These are phyloP conservation scores for Actinomortierella wolfii DNA, from an alignment of 371 early-diverging fungal genomes.

Conservation along the genomic window DNA sequence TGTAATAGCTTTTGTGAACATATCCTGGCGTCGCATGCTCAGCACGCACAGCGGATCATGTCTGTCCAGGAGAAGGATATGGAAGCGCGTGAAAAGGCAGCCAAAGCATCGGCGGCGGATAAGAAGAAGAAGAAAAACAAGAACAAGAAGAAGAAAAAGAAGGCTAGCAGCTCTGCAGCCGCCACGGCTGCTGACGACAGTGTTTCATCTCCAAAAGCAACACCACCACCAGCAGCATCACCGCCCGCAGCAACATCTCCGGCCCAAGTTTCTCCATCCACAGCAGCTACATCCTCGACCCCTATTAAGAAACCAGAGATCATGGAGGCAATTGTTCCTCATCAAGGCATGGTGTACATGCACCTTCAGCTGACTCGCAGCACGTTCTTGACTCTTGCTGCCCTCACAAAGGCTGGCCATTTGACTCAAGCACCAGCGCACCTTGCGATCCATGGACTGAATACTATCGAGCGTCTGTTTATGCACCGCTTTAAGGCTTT, in stretches of 20 bases:
- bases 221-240: slow-evolving; percentile 1
- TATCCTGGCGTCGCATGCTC: slow-evolving; percentile 46
- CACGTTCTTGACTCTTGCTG: slow-evolving; percentile 24
- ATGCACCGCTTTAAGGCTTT: slow-evolving; percentile 68
- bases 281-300: slow-evolving; percentile 3
- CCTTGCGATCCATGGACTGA: slow-evolving; percentile 48
- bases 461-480: slow-evolving; percentile 60
- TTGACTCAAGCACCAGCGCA: slow-evolving; percentile 47
- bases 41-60: slow-evolving; percentile 46
- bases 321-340: slow-evolving; percentile 22
- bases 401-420: slow-evolving; percentile 49
- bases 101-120: not conserved
- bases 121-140: slow-evolving; percentile 21
- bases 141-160: slow-evolving; percentile 8
- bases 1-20: slow-evolving; percentile 32
- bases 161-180: not conserved
- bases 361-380: slow-evolving; percentile 19
- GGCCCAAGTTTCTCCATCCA: not conserved
- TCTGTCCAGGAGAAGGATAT: slow-evolving; percentile 11
- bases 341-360: slow-evolving; percentile 6
- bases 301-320: slow-evolving; percentile 7
- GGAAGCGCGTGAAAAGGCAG: not conserved
- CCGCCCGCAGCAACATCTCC: not conserved
- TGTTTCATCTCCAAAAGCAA: not conserved
- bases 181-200: not conserved